Evolutionary conservation across 352 stramenopile genomes (phyloP), one percentile per base, ranked within the genome.

Genomic region (Phytophthora lateralis): DNA sequence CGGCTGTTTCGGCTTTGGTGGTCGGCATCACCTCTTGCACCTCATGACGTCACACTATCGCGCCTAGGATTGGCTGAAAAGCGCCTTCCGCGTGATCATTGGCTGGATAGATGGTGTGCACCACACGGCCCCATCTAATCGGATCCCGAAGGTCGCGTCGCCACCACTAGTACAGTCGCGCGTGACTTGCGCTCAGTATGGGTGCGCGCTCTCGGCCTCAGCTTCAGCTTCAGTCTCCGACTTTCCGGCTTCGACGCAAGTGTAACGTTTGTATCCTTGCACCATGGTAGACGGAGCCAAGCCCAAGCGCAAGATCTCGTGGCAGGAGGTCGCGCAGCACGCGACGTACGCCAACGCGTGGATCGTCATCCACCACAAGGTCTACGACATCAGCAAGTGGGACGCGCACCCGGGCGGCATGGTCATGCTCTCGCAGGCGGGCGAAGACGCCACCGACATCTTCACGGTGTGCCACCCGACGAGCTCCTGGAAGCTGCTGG

Each of bases 391-490:
- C 49, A 93, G 80, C 56, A 85, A 91, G 62, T 92, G 89, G 71
- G 77, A 95, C 56, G 74, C 73, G 44, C 89, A 97, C 60, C 89
- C 90, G 42, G 89, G 89, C 37, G 89, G 89, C 55, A 91, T 80
- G 82, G 94, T 99, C 56, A 97, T 99, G 73, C 98, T 99, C 65
- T 99, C 97, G 24, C 94, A 99, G 69, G 97, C 97, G 1, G 97
- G 97, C 35, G 95, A 98, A 65, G 97, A 99, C 71, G 97, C 97
- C 67, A 99, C 97, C 4, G 97, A 99, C 72, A 97, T 98, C 29
- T 99, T 99, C 73, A 95, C 96, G 12, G 96, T 98, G 41, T 99
- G 99, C 71, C 97, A 99, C 75, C 95, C 96, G 14, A 77, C 90
- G 12, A 93, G 87, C 54, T 97, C 96, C 15, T 94, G 97, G 69